Evolutionary conservation across 257 asterid genomes (phyloP), one percentile per base, ranked within the genome.

Genomic region (Scutellaria minor): DNA sequence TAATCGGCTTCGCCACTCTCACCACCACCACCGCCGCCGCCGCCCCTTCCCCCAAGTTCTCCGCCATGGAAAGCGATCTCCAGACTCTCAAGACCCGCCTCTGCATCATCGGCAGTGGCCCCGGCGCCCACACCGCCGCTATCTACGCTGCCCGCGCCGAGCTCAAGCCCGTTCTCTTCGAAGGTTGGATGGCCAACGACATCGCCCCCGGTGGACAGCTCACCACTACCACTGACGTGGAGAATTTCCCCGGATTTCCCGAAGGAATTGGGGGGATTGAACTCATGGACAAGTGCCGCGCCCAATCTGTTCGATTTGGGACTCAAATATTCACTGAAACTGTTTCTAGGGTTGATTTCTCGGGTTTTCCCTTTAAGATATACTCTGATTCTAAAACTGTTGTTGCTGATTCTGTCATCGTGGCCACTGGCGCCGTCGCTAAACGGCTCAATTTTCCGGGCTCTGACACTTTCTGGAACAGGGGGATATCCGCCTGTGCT

Each of bases 121-220:
- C 99, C 9, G 98, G 97, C n/a, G 98, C 96, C 20, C 98, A 95
- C 79, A 95, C 99, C 13, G 97, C 99, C 31, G 99, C 99, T 15
- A 90, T 95, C 64, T 95, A 92, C 83, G 96, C 97, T 11, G 85
- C 97, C 22, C 88, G 98, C 8, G 98, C 99, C 3, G 93, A 95
- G 83, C 91, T 95, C 60, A 95, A 87, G 59, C 99, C 99, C 6
- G 60, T 92, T 20, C 92, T 95, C 42, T 91, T 95, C 71, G 99
- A 95, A 74, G 99, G 99, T 6, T 95, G 90, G 92, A 92, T 91
- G 98, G 98, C 98, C 18, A 92, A 92, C 85, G 99, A 88, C 79
- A 87, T 95, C 55, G 97, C 97, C 7, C 98, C 99, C 1, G 98
- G 99, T 0, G 98, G 99, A 8, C 98, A 95, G 80, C 89, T 95